phyloP scores from a whole-genome alignment of 345 rosid genomes.

The Dovyalis caffra region DNA sequence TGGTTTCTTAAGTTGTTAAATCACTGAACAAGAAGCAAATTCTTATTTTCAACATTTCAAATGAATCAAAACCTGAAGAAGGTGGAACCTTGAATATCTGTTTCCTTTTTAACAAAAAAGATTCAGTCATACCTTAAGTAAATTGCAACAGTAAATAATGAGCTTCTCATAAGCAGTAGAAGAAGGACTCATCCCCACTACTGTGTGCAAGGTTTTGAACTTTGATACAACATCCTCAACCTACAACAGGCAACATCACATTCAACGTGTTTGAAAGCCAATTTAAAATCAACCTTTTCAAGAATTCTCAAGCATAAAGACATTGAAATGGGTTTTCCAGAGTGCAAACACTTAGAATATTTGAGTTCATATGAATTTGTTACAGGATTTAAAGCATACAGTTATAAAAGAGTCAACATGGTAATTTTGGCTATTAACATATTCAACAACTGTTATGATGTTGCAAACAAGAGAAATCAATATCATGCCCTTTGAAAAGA shows the following conservation, averaged over 20 bases:
- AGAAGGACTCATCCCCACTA: constrained; percentile 54
- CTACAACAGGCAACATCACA: constrained; percentile 36
- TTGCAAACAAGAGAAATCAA: background rate
- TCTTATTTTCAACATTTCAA: constrained; percentile 1
- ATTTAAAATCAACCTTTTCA: background rate
- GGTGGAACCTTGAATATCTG: background rate
- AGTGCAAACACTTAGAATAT: background rate
- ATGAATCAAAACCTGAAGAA: background rate
- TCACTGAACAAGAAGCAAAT: background rate
- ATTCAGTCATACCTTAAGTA: constrained; percentile 48
- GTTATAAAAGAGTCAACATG: background rate
- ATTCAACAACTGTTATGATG: background rate
- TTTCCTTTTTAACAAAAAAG: constrained; percentile 1
- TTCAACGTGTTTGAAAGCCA: background rate
- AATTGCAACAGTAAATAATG: constrained; percentile 49
- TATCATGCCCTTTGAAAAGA: background rate
- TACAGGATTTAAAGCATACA: background rate
- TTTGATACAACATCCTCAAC: constrained; percentile 56
- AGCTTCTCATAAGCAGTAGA: constrained; percentile 61
- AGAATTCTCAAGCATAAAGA: background rate
- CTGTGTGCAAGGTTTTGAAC: constrained; percentile 57
- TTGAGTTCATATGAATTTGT: background rate
- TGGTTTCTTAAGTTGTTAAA: background rate
- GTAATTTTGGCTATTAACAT: background rate
- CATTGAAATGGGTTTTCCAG: background rate